Base-by-base conservation (phyloP, 805 yeast species). In the Wickerhamomyces kurtzmanii region DNA sequence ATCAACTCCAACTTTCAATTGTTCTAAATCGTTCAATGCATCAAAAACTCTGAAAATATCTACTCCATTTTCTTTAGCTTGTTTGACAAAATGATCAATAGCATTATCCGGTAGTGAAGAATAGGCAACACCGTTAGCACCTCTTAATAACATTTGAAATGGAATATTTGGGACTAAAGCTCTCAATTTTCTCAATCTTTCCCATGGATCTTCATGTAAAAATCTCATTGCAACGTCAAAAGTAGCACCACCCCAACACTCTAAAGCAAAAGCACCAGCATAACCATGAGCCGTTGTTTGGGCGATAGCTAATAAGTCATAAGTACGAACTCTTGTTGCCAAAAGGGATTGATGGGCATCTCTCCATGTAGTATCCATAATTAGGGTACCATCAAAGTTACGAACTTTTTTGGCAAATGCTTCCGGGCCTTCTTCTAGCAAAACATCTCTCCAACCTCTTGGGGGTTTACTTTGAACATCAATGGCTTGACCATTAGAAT, bases 211-310 rank as follows among this genome's bases (percentile, higher is more conserved):
- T 67, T 91, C 99, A 57, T 89, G 85, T 49, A 91, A 68, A 71
- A 91, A 91, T 60, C 99, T 76, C 97, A 91, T 87, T 31, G 95
- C 81, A 31, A 91, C 99, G 52, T 91, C 99, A 48, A 91, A 91
- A 21, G 99, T 91, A 31, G 99, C 99, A 61, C 99, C 99, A 62
- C 99, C 99, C 99, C 99, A 91, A 67, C 98, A 91, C 63, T 91
- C 99, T 31, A 91, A 65, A 12, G 99, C 91, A 56, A 86, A 91
- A 4, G 94, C 94, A 38, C 89, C 87, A 40, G 78, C 59, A 44
- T 86, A 62, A 13, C 95, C 97, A 49, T 81, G 78, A 4, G 96
- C 83, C 18, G 99, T 91, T 32, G 93, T 74, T 34, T 86, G 87
- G 14, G 98, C 99, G 62, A 91, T 84, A 43, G 86, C 81, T 29